Evolutionary conservation across 345 rosid species (phyloP), one percentile per base, ranked within the genome.

Genomic region (Xanthoceras sorbifolium): DNA sequence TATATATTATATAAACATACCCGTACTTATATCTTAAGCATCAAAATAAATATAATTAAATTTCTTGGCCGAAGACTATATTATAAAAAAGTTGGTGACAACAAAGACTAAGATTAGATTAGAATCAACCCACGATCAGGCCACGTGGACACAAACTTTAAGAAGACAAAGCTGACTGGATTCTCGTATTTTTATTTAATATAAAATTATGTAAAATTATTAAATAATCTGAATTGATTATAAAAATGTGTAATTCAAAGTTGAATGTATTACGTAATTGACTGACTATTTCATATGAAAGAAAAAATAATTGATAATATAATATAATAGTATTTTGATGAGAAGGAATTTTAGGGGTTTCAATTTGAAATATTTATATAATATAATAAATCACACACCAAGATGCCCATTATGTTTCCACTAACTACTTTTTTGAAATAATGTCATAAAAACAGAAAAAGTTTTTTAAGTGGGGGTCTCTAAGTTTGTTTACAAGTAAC

Each of bases 41-140:
- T 2, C 17, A 23, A 12, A 38, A 23, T n/a, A 6, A 40, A 5
- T 40, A 0, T 66, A 22, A 31, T 31, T 15, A 11, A 20, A 34
- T n/a, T 26, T 7, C 1, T 34, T 7, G 31, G 48, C 44, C 22
- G n/a, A 64, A 36, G 8, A 36, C 40, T 36, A 36, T 36, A 36
- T 36, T 44, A 44, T 44, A 10, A 54, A 1, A n/a, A 20, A 7
- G 23, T 25, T 25, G 18, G 2, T 20, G 36, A 62, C 18, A 29
- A 62, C 18, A 29, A 9, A 14, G 23, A 29, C 25, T 15, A 55
- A 62, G 38, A 28, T 32, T 6, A 36, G 32, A 26, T 67, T 18
- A 77, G 69, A 69, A 69, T 61, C 69, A 48, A 61, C 69, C 9
- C 75, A 46, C 40, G n/a, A 46, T 63, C 63, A 64, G 28, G 54